Conservation (phyloP, 225 moss, liverwort and hornwort species). For the Lunularia cruciata region DNA sequence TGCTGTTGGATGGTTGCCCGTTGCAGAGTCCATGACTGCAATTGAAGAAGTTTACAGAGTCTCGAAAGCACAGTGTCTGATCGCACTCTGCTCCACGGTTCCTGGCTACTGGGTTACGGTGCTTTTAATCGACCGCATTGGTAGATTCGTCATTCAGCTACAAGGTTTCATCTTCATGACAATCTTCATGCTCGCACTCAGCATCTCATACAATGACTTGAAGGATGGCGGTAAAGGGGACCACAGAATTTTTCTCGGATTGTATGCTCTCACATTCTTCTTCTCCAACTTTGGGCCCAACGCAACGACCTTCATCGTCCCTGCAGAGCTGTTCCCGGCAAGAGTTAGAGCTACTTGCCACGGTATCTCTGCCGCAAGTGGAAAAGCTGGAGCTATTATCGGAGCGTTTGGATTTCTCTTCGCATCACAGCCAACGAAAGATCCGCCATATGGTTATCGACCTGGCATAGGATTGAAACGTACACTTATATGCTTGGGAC, state of each 20-base stretch:
- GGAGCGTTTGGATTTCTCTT: slow-evolving; percentile 13
- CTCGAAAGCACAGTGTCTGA: slow-evolving; percentile 6
- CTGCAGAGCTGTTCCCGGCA: slow-evolving; percentile 1
- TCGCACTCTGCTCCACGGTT: slow-evolving; percentile 8
- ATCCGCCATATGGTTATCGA: background rate
- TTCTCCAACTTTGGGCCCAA: slow-evolving; percentile 15
- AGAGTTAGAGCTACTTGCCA: slow-evolving; percentile 3
- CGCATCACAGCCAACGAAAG: background rate
- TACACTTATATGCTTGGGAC: background rate
- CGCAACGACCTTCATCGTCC: slow-evolving; percentile 7
- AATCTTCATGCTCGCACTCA: slow-evolving; percentile 10
- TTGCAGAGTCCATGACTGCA: background rate
- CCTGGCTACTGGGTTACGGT: slow-evolving; percentile 23
- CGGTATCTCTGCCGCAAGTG: background rate
- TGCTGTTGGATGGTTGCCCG: background rate
- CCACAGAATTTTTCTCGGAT: background rate
- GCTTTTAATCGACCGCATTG: slow-evolving; percentile 4
- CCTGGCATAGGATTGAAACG: background rate
- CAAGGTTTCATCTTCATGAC: slow-evolving; percentile 20
- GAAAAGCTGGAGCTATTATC: slow-evolving; percentile 3
- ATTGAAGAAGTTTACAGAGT: slow-evolving; percentile 9
- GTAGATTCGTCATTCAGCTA: slow-evolving; percentile 11
- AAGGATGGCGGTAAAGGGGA: background rate
- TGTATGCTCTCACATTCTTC: slow-evolving; percentile 23
- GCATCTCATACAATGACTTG: background rate